Evolutionary conservation across 257 asterid species (phyloP), one percentile per base, ranked within the genome.

Genomic region (Leonotis leonurus): DNA sequence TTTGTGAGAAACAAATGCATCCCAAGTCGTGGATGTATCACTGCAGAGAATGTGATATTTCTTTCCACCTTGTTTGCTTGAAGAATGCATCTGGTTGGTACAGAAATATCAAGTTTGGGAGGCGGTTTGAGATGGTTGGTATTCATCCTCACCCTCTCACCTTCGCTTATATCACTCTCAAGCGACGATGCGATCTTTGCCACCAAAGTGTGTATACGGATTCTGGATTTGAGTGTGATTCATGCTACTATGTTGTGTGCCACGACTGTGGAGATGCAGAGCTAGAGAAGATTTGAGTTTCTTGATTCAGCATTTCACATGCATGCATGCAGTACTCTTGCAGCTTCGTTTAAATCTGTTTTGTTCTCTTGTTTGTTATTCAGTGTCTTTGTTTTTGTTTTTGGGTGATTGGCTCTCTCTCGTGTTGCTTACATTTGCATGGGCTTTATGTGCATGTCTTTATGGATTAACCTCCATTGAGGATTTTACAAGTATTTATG

Each of bases 11-110:
- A 8, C 36, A 35, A 36, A 50, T 63, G 26, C 4, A 35, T 6
- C 48, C 69, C 27, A 64, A 52, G 49, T 12, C 13, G 8, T 53
- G 60, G 60, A 53, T 53, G 41, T 29, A 53, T 53, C 25, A 27
- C 6, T 29, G 60, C 2, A 40, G 41, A 6, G 8, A 30, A 14
- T 54, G 60, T 5, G 41, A 54, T 32, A 0, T 8, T 16, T 54
- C 60, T 8, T 30, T 29, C 43, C 43, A 30, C 3, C 26, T 54
- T 0, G 1, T 0, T 16, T 54, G 60, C 27, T 8, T 54, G 14
- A 17, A 3, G 2, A 10, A 11, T 29, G 26, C 26, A 3, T 54
- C 60, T 2, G 60, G 43, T 27, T 0, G 1, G 9, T 54, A 8
- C 8, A 54, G 43, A 17, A 54, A 54, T 8, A 16, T 54, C 16